Base-by-base conservation (phyloP, 805 yeast species). In the Cyberlindnera xishuangbannaensis region DNA sequence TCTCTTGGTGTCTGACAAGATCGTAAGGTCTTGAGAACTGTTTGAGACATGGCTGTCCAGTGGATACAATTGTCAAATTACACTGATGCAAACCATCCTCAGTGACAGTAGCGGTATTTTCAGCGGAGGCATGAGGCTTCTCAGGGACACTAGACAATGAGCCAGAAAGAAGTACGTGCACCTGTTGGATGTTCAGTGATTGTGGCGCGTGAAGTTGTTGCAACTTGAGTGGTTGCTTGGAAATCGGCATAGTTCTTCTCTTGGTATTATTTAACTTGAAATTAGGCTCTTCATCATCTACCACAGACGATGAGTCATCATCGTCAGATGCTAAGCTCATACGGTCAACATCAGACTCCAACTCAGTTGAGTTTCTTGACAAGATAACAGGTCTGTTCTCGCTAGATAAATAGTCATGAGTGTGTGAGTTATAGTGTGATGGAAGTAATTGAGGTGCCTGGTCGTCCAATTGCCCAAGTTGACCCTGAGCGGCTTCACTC, bases 11-110 rank as follows among this genome's bases (percentile, higher is more conserved):
- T 49, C 98, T 75, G 17, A 88, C 82, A 51, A 90, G 67, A 63
- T 90, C 98, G 55, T 90, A 90, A 14, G 96, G 95, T 52, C 98
- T 74, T 13, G 97, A 86, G 53, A 90, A 90, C 50, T 78, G 77
- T 60, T 83, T 83, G 46, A 70, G 62, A 59, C 95, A 85, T 16
- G 75, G 73, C 41, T 64, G 53, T 13, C 82, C 78, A 0, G 83
- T 74, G 18, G 71, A 53, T 5, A 84, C 81, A 47, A 76, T 76
- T 8, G 69, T 57, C 56, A 78, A 62, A 35, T 61, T 64, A 54
- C 88, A 81, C 41, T 73, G 68, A 44, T 80, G 64, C 12, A 30
- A 26, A n/a, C 41, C 41, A 19, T 17, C 24, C 26, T 26, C 40
- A 19, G 32, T 14, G 8, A 15, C 28, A n/a, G n/a, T n/a, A n/a